These are phyloP conservation scores for Hirschioporus abietinus DNA, from an alignment of 768 basidiomycete species.

Conservation along the genomic window DNA sequence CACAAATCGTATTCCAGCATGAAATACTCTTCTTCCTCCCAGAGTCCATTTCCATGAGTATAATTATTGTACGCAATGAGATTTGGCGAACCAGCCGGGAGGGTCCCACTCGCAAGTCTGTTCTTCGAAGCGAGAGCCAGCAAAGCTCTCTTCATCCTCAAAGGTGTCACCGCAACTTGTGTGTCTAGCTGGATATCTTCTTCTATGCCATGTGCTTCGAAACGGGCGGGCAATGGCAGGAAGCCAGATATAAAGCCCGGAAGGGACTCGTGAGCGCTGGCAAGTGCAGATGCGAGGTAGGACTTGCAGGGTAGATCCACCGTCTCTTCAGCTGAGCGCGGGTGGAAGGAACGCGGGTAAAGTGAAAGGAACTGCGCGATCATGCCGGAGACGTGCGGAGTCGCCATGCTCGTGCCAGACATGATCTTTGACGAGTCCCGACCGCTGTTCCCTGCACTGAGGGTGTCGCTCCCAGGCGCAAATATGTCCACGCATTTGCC, in stretches of 20 bases:
- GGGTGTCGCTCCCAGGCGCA: conserved; percentile 47
- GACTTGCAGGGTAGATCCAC: neutral
- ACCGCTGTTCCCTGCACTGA: neutral
- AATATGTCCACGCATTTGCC: conserved; percentile 94
- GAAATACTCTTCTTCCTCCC: neutral
- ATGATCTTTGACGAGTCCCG: conserved; percentile 34
- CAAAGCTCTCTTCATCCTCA: conserved; percentile 73
- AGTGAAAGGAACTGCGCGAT: conserved; percentile 89
- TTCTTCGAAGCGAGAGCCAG: conserved; percentile 50
- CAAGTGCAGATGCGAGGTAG: neutral
- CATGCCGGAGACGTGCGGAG: conserved; percentile 86
- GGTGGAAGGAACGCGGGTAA: conserved; percentile 69
- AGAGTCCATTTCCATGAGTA: conserved; percentile 18
- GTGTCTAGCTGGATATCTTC: conserved; percentile 17
- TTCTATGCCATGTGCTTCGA: neutral
- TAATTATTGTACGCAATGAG: conserved; percentile 78
- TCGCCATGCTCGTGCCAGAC: conserved; percentile 93
- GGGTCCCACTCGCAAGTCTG: conserved; percentile 38
- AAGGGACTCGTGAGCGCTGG: neutral
- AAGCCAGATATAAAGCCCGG: neutral
- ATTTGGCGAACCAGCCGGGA: conserved; percentile 55
- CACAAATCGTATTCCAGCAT: neutral
- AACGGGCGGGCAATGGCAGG: neutral
- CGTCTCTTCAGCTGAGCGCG: conserved; percentile 35
- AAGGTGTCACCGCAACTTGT: conserved; percentile 51